Base-by-base conservation (phyloP, 345 rosid genomes). In the Dipteronia sinensis region DNA sequence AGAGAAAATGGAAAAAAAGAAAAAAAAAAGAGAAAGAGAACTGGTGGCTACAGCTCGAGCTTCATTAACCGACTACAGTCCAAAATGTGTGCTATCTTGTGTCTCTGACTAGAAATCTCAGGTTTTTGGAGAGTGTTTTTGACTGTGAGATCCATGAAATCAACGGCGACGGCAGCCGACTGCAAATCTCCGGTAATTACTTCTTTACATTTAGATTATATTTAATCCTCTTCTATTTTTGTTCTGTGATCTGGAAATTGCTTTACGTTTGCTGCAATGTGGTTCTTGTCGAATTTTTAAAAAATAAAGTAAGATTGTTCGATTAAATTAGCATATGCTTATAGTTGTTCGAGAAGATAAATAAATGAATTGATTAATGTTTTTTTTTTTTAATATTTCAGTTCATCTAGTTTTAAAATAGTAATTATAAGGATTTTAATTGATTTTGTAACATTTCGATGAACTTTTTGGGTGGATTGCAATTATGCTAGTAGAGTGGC, bases 211-310 rank as follows among this genome's bases (percentile, higher is more conserved):
- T 13, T 71, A 6, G 49, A 46, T 46, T 31, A 3, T 10, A 17
- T n/a, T 25, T 9, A 27, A 51, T 53, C 13, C 19, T 47, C 19
- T 49, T 0, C 1, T 19, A 19, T 25, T 29, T 19, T 34, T 19
- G 51, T n/a, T 27, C 47, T 65, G 22, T 51, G 71, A 75, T 65
- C 53, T 65, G 63, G 47, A 65, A 75, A 65, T 23, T 15, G 31
- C 3, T 49, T 31, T 65, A 0, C 20, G 22, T 20, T 31, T 11
- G 19, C 46, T 8, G 34, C 6, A 10, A 44, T 17, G 53, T 1
- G 15, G 3, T 46, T 46, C 3, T 9, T 46, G 49, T 11, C 1
- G 10, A 46, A 46, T 46, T 46, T 46, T 1, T 46, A 34, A 34
- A 34, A 34, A 34, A 34, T 5, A 34, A 34, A 34, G 4, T 0